Evolutionary conservation across 768 basidiomycete species (phyloP), one percentile per base, ranked within the genome.

Genomic region (Gelatoporia subvermispora): DNA sequence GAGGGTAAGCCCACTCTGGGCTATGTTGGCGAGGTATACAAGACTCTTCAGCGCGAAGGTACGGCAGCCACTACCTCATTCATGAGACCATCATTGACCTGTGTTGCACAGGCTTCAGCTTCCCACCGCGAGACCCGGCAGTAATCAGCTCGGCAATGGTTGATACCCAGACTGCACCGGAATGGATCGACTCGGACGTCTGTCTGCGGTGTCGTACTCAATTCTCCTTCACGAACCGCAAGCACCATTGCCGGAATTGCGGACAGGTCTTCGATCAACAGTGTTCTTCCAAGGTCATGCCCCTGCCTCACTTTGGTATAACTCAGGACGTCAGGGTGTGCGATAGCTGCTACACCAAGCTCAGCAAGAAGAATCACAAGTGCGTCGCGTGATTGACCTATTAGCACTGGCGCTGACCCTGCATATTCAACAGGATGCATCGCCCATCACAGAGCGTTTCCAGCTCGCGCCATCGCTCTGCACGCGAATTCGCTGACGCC

Each of bases 161-260:
- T 4, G 88, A 93, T 61, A 93, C 93, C 0, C 79, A 86, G 58
- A 90, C 85, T 0, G 89, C 96, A 0, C 96, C 96, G 2, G 90
- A 95, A 63, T 99, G 96, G 96, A 87, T 92, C 38, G 95, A 98
- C 64, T 93, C 93, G 0, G 92, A 96, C 40, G 81, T 93, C 15
- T 99, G 96, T 65, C 79, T 95, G 49, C 82, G 93, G 17, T 99
- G 96, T 66, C 81, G 96, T 16, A 84, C 88, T 0, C 65, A 90
- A 0, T 99, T 99, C 67, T 81, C 84, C 0, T 93, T 97, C 64
- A 96, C 93, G 24, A 98, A 98, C 63, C 80, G 96, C 43, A 97
- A 97, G 64, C 96, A 99, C 60, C 96, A 99, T 61, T 99, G 96
- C 64, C 82, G 96, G 13, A 97, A 97, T 65, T 99, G 96, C 68